These are phyloP conservation scores for Pythium coloratum DNA, from an alignment of 352 stramenopile species.

Conservation along the genomic window DNA sequence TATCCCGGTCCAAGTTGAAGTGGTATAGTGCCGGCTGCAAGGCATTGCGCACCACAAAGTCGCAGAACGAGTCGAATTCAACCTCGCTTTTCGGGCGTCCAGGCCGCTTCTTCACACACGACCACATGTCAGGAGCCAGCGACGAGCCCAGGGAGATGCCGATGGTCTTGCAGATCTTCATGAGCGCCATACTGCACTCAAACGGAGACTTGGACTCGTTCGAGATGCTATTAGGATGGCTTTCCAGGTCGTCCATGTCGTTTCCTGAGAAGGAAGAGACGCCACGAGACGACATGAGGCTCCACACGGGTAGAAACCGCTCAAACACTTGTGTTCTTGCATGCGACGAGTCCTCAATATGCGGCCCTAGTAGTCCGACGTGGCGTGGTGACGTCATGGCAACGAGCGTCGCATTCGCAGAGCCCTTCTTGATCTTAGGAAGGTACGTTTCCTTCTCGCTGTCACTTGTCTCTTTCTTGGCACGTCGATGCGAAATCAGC, in stretches of 20 bases:
- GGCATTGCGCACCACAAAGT: constrained; percentile 40
- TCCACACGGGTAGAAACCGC: constrained; percentile 44
- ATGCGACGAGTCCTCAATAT: constrained; percentile 34
- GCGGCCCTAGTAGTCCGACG: constrained; percentile 33
- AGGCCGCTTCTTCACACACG: constrained; percentile 1
- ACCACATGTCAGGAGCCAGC: constrained; percentile 14
- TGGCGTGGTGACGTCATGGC: not conserved
- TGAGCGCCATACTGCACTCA: constrained; percentile 57
- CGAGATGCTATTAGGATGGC: not conserved
- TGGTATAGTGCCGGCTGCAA: constrained; percentile 56
- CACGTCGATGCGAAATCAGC: constrained; percentile 1
- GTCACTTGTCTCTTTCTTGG: not conserved
- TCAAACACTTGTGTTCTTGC: constrained; percentile 34
- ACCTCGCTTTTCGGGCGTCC: constrained; percentile 28
- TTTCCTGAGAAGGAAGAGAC: not conserved
- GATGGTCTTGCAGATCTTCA: constrained; percentile 55
- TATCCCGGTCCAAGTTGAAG: constrained; percentile 42
- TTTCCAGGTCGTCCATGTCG: not conserved
- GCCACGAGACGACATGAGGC: constrained; percentile 33
- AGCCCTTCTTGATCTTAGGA: constrained; percentile 12
- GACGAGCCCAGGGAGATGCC: constrained; percentile 39
- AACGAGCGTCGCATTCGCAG: not conserved
- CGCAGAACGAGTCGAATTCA: constrained; percentile 51
- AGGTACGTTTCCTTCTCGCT: constrained; percentile 6
- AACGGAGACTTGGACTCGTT: constrained; percentile 37